phyloP scores from a whole-genome alignment of 768 basidiomycete genomes.

The Crucibulum laeve region DNA sequence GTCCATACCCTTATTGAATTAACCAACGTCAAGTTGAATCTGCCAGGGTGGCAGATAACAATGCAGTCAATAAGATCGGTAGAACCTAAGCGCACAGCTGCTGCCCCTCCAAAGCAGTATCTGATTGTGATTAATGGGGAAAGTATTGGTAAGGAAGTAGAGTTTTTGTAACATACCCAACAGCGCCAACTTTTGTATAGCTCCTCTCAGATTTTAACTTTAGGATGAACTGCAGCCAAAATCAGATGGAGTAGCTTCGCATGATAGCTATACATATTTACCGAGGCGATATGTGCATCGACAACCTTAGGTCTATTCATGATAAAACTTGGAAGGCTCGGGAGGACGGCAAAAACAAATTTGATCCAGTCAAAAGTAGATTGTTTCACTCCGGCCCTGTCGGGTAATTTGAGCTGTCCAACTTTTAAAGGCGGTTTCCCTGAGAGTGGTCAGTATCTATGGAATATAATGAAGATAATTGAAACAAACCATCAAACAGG shows the following conservation, averaged over 20 bases:
- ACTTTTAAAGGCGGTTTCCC: constrained; percentile 25
- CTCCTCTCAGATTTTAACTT: constrained; percentile 31
- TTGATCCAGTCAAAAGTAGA: constrained; percentile 21
- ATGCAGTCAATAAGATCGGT: constrained; percentile 14
- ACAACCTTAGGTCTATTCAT: constrained; percentile 27
- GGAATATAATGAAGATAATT: background rate
- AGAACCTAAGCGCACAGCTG: constrained; percentile 11
- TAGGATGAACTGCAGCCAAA: constrained; percentile 27
- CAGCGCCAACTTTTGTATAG: constrained; percentile 38
- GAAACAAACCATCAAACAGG: constrained; percentile 44
- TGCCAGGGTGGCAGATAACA: constrained; percentile 17
- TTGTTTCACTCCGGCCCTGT: constrained; percentile 26
- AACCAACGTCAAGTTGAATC: constrained; percentile 7
- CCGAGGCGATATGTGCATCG: constrained; percentile 24
- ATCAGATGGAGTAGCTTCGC: no score
- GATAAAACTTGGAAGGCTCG: constrained; percentile 22
- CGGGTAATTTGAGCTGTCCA: constrained; percentile 20
- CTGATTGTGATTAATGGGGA: constrained; percentile 8
- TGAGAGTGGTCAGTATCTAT: constrained; percentile 6
- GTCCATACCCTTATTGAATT: no score
- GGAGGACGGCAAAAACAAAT: constrained; percentile 16
- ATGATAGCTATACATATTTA: no score
- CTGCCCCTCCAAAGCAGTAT: constrained; percentile 18
- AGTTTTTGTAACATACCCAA: constrained; percentile 29
- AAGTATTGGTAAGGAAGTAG: background rate